These are phyloP conservation scores for Pichia sp. DNA, from an alignment of 1,139 yeast species.

Conservation along the genomic window DNA sequence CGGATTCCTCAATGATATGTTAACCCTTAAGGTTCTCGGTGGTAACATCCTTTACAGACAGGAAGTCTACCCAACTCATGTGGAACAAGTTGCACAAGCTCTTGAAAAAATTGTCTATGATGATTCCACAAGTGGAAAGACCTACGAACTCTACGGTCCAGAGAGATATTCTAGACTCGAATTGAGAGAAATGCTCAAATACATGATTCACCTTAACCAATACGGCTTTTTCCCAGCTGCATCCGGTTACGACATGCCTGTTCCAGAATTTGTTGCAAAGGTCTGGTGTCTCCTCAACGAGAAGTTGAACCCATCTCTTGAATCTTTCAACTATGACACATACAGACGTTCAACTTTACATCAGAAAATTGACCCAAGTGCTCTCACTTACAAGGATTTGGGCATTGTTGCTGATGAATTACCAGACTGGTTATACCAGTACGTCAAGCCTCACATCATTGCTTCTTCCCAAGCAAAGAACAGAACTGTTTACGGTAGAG, in stretches of 20 bases:
- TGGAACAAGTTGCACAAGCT: conserved; percentile 70
- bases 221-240: conserved; percentile 48
- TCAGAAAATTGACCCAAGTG: conserved; percentile 56
- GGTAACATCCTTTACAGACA: conserved; percentile 56
- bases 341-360: conserved; percentile 68
- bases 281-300: conserved; percentile 27
- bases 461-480: conserved; percentile 28
- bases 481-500: conserved; percentile 30
- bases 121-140: conserved; percentile 72
- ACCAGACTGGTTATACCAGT: conserved; percentile 62
- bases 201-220: conserved; percentile 36
- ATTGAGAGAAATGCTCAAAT: conserved; percentile 58
- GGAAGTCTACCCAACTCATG: conserved; percentile 67
- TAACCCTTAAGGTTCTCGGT: conserved; percentile 35
- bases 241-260: conserved; percentile 47
- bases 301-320: conserved; percentile 60
- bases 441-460: conserved; percentile 36
- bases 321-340: conserved; percentile 61
- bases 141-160: conserved; percentile 71
- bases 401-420: conserved; percentile 66
- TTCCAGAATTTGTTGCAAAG: conserved; percentile 33
- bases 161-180: conserved; percentile 58
- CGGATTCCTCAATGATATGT: conserved; percentile 58
- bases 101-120: conserved; percentile 75
- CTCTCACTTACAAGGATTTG: conserved; percentile 63